Conservation (phyloP, 2,329 filamentous ascomycete species). For the Chalaropsis ovoidea region DNA sequence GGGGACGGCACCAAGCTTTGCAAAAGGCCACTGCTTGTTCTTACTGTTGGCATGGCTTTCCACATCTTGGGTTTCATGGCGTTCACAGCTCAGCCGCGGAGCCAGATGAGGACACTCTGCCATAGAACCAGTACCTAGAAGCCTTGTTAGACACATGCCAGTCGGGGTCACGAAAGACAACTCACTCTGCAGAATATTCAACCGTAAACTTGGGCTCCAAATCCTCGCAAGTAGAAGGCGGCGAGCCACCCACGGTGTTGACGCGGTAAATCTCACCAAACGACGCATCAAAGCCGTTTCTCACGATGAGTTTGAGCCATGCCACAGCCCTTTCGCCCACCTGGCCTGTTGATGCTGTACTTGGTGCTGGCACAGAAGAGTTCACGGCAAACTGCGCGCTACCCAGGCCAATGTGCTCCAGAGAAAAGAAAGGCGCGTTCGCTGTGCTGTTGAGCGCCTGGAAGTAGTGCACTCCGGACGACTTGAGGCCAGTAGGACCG, state of each 20-base stretch:
- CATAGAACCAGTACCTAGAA: slow-evolving; percentile 35
- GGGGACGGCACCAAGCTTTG: background rate
- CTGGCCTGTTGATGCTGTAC: slow-evolving; percentile 48
- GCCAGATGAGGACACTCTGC: background rate
- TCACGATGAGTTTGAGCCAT: slow-evolving; percentile 64
- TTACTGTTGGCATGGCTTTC: background rate
- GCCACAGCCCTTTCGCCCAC: slow-evolving; percentile 58
- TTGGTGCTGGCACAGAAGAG: slow-evolving; percentile 52
- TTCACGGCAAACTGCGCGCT: slow-evolving; percentile 52
- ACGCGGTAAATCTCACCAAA: slow-evolving; percentile 73
- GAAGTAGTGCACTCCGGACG: slow-evolving; percentile 79
- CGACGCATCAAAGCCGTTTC: slow-evolving; percentile 43
- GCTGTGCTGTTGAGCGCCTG: slow-evolving; percentile 35
- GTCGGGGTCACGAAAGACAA: slow-evolving; percentile 30
- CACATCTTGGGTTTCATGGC: background rate
- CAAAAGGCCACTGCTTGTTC: background rate
- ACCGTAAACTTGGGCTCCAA: slow-evolving; percentile 56
- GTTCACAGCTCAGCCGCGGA: background rate
- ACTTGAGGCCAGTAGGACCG: slow-evolving; percentile 49
- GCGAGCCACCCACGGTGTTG: slow-evolving; percentile 68
- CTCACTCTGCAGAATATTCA: slow-evolving; percentile 76
- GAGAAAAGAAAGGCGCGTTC: slow-evolving; percentile 69
- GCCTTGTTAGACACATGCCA: slow-evolving; percentile 15
- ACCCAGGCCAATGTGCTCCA: slow-evolving; percentile 44
- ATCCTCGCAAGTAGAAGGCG: slow-evolving; percentile 63